phyloP scores from a whole-genome alignment of 495 filamentous ascomycete genomes.

The Penicillium crystallinum region DNA sequence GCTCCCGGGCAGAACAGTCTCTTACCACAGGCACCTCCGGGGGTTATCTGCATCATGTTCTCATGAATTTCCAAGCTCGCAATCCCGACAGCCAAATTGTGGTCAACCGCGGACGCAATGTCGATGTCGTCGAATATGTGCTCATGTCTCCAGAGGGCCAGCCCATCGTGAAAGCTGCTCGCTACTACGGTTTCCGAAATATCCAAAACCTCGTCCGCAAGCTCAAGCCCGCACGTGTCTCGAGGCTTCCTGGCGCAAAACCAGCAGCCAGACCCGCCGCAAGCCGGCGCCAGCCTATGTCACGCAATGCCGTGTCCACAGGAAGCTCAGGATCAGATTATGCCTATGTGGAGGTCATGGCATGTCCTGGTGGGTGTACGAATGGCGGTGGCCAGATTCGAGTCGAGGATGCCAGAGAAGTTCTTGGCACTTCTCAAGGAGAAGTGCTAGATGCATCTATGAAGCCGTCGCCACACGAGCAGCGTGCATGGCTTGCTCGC shows the following conservation, averaged over 20 bases:
- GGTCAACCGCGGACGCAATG: constrained; percentile 73
- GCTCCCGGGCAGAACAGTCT: constrained; percentile 21
- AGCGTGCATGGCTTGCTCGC: constrained; percentile 77
- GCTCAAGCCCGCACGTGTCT: constrained; percentile 71
- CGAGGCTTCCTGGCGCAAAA: constrained; percentile 71
- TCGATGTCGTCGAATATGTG: constrained; percentile 80
- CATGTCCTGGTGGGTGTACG: constrained; percentile 94
- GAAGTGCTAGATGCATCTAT: constrained; percentile 23
- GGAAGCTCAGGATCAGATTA: constrained; percentile 54
- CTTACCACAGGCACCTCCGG: constrained; percentile 69
- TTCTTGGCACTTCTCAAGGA: constrained; percentile 9
- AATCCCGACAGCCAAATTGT: constrained; percentile 64
- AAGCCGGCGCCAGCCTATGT: constrained; percentile 36
- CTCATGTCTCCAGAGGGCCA: constrained; percentile 51
- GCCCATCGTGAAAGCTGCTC: constrained; percentile 69
- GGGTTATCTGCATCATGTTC: constrained; percentile 79
- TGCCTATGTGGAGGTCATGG: constrained; percentile 96
- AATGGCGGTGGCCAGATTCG: constrained; percentile 97
- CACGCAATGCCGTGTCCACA: constrained; percentile 25
- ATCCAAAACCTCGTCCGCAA: constrained; percentile 94
- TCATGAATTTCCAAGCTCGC: constrained; percentile 61
- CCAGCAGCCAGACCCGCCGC: constrained; percentile 19
- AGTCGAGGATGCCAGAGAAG: constrained; percentile 60
- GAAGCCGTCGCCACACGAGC: constrained; percentile 62
- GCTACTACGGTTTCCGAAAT: constrained; percentile 95